Conservation (phyloP, 129 eudicot species). For the Flaveria bidentis region DNA sequence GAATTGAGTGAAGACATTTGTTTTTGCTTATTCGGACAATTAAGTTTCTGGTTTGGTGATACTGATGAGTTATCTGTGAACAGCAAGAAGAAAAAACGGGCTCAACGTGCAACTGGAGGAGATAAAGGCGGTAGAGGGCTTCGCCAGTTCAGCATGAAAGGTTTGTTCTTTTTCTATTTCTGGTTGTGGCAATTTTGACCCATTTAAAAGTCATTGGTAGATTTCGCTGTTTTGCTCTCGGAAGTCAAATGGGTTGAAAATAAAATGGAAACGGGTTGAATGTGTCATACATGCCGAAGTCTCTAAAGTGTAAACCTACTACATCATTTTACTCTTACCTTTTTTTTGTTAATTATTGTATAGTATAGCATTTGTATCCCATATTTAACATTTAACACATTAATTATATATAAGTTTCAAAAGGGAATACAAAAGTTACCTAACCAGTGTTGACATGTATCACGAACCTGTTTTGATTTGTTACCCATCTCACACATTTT, state of each 20-base stretch:
- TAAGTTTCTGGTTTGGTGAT: slow-evolving; percentile 17
- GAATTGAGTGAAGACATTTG: not conserved
- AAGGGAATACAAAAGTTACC: slow-evolving; percentile 3
- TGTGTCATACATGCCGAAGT: slow-evolving; percentile 1
- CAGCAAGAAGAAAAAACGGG: slow-evolving; percentile 82
- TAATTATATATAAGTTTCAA: not conserved
- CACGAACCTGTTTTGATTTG: not conserved
- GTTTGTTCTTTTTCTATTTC: slow-evolving; percentile 26
- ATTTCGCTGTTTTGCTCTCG: not conserved
- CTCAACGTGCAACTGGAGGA: slow-evolving; percentile 76
- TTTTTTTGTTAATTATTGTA: not conserved
- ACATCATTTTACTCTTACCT: not conserved
- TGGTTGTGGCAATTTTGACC: not conserved
- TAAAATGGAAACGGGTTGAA: slow-evolving; percentile 5
- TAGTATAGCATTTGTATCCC: not conserved
- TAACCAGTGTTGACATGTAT: slow-evolving; percentile 6
- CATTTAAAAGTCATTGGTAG: not conserved
- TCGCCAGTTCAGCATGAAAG: slow-evolving; percentile 94
- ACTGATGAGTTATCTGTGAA: slow-evolving; percentile 21
- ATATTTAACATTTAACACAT: not conserved
- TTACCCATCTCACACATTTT: not conserved
- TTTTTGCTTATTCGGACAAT: not conserved
- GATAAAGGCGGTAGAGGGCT: slow-evolving; percentile 90
- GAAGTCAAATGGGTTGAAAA: not conserved
- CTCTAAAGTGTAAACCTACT: not conserved